phyloP scores from a whole-genome alignment of 768 basidiomycete species.

The Polyporus arcularius region DNA sequence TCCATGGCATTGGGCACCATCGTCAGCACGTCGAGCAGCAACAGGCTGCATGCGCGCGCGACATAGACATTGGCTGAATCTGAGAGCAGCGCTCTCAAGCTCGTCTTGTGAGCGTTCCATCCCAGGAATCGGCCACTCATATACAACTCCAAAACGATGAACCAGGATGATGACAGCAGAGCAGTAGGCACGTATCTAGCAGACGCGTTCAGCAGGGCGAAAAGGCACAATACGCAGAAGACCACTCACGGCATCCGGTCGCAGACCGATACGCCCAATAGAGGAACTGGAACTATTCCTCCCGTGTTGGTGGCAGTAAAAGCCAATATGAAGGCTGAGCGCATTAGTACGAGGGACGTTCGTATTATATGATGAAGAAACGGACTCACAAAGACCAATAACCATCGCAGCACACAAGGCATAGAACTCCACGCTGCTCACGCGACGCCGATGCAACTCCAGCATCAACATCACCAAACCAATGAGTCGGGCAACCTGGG shows the following conservation, averaged over 20 bases:
- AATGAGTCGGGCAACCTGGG: conserved; percentile 39
- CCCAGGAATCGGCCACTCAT: conserved; percentile 34
- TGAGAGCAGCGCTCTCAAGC: conserved; percentile 19
- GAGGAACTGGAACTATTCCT: conserved; percentile 13
- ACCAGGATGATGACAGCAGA: conserved; percentile 36
- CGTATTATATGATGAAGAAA: background rate
- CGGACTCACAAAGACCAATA: conserved; percentile 37
- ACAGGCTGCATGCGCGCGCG: conserved; percentile 38
- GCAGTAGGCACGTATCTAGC: conserved; percentile 42
- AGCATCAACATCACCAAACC: conserved; percentile 39
- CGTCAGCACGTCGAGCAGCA: conserved; percentile 44
- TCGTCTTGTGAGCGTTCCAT: conserved; percentile 26
- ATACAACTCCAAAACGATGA: conserved; percentile 42
- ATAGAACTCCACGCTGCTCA: conserved; percentile 35
- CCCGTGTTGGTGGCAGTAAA: conserved; percentile 43
- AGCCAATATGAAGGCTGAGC: conserved; percentile 41
- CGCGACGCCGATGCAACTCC: conserved; percentile 34
- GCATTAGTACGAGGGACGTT: background rate
- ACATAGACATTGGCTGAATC: conserved; percentile 33
- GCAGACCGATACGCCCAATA: conserved; percentile 30
- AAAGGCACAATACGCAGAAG: background rate
- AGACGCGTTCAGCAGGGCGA: background rate
- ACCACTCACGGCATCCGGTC: conserved; percentile 31
- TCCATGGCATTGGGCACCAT: conserved; percentile 37
- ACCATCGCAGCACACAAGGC: conserved; percentile 33